Base-by-base conservation (phyloP, 768 basidiomycete genomes). In the Boletus subparvulus region DNA sequence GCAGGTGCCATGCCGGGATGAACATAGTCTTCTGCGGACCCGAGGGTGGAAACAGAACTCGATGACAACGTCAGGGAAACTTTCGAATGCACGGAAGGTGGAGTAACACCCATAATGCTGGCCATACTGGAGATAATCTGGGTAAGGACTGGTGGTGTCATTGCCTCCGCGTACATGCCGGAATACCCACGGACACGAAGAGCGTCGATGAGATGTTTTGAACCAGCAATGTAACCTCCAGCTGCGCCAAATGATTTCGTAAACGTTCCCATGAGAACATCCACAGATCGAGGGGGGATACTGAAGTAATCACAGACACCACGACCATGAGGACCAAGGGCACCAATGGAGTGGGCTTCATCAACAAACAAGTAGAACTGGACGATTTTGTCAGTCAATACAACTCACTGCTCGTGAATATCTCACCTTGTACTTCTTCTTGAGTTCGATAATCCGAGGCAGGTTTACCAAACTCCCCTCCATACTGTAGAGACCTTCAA, bases 241-340 rank as follows among this genome's bases (percentile, higher is more conserved):
- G 94, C 89, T 1, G 94, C 90, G 52, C 92, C 93, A 65, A 95
- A 95, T 0, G 91, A 92, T 72, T 92, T 93, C 26, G 96, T 99
- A 73, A 99, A 97, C 0, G 97, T 99, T 47, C 97, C 97, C 97
- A 99, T 99, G 59, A 97, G 83, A 59, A 99, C 81, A 68, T 99
- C 97, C 60, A 98, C 82, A 9, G 80, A 79, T 3, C 81, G 79
- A 12, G 97, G 94, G 61, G 89, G 76, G 55, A 98, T 76, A 47
- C 83, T 84, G 71, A 96, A 99, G 76, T 96, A 99, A 69, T 99
- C 95, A 50, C 87, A 85, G 10, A 99, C 90, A 55, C 97, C 97
- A 37, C 97, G 92, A 7, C 97, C 97, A 63, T 90, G 83, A 6
- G 94, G 93, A 33, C 97, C 97, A 30, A 98, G 79, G 2, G 94